Evolutionary conservation across 371 early-diverging fungal genomes (phyloP).

Genomic region (Batkoa obscura): DNA sequence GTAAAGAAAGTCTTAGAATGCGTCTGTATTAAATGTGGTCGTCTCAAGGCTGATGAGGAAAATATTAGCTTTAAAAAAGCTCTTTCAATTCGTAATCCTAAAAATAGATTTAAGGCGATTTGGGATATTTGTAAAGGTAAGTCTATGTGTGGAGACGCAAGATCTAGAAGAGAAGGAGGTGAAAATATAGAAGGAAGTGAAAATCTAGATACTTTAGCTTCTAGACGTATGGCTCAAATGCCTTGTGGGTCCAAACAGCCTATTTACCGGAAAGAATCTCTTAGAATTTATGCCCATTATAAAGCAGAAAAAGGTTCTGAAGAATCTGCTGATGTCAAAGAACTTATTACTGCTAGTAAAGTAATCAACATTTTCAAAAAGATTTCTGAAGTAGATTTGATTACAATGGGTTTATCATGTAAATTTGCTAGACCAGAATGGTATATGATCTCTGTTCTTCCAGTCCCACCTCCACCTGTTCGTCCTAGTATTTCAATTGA

Average conservation of each 20-base stretch:
- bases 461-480: conserved; percentile 97
- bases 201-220: conserved; percentile 16
- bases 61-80: conserved; percentile 56
- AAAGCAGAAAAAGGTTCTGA: conserved; percentile 25
- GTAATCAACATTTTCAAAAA: conserved; percentile 78
- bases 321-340: conserved; percentile 36
- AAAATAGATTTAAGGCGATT: conserved; percentile 62
- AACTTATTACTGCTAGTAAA: conserved; percentile 59
- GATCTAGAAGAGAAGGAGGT: conserved; percentile 7
- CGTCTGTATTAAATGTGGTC: conserved; percentile 97
- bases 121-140: conserved; percentile 84
- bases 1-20: conserved; percentile 98
- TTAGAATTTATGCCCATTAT: conserved; percentile 61
- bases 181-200: conserved; percentile 4
- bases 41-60: conserved; percentile 70
- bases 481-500: conserved; percentile 98
- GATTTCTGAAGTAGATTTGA: conserved; percentile 81
- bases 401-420: conserved; percentile 79
- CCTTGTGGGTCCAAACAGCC: conserved; percentile 95
- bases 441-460: conserved; percentile 91
- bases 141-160: conserved; percentile 43
- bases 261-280: conserved; percentile 70
- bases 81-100: conserved; percentile 49
- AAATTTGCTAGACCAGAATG: conserved; percentile 96
- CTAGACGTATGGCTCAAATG: conserved; percentile 17